Conservation (phyloP, 148 eudicot species). For the Heliosperma pusillum region DNA sequence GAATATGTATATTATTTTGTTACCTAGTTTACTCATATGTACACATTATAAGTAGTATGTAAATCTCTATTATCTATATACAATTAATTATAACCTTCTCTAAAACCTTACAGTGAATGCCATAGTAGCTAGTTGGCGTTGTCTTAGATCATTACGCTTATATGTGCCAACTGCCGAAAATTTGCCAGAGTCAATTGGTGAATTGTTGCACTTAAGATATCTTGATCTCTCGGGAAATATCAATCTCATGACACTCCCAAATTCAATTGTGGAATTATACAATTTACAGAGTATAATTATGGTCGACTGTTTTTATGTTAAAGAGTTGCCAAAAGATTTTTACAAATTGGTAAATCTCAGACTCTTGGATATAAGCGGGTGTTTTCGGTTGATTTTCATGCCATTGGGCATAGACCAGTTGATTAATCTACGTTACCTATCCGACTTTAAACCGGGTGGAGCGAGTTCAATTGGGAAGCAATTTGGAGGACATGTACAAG, state of each 20-base stretch:
- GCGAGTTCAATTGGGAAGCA: neutral
- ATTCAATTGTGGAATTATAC: constrained; percentile 16
- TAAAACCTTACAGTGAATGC: too few species aligned
- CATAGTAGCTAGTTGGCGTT: neutral
- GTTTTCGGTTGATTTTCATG: neutral
- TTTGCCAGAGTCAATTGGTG: constrained; percentile 16
- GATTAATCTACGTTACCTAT: neutral
- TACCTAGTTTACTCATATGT: too few species aligned
- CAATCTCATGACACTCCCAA: neutral
- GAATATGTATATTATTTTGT: too few species aligned
- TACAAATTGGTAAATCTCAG: constrained; percentile 19
- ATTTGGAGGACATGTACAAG: neutral
- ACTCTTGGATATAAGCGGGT: neutral
- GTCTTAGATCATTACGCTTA: constrained; percentile 21
- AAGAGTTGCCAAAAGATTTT: constrained; percentile 20
- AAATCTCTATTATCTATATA: too few species aligned
- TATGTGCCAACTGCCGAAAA: neutral
- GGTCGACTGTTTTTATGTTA: neutral
- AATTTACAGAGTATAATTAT: constrained; percentile 24
- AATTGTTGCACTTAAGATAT: constrained; percentile 25
- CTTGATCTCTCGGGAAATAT: constrained; percentile 6
- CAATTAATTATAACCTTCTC: too few species aligned
- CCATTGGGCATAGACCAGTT: constrained; percentile 19
- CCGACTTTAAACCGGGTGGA: neutral
- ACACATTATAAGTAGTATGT: too few species aligned